Conservation (phyloP, 2,329 filamentous ascomycete genomes). For the Tolypocladium guangdongense region DNA sequence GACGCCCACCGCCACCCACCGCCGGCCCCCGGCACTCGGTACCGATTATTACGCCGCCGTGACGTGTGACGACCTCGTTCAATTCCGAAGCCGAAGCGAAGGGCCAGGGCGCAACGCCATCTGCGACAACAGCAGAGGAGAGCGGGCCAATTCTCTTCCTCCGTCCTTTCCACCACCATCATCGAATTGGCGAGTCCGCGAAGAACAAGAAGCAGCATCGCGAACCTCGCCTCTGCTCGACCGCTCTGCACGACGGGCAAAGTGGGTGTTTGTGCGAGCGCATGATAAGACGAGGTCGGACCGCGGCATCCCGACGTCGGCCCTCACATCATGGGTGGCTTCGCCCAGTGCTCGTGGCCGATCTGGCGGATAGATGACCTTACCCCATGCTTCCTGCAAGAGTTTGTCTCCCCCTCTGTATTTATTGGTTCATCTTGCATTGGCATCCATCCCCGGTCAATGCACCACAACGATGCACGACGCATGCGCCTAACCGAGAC, state of each 20-base stretch:
- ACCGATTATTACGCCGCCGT: not conserved
- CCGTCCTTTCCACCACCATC: not conserved
- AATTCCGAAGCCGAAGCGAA: not conserved
- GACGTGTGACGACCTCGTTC: slow-evolving; percentile 1
- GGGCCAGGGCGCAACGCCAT: not conserved
- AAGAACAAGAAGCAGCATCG: not conserved
- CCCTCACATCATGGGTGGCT: slow-evolving; percentile 29
- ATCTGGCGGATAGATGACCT: slow-evolving; percentile 56
- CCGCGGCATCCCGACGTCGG: slow-evolving; percentile 1
- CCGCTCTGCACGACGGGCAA: not conserved
- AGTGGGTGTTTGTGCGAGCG: not conserved
- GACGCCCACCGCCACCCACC: not conserved
- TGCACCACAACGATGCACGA: not conserved
- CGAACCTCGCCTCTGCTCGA: not conserved
- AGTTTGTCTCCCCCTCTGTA: slow-evolving; percentile 40
- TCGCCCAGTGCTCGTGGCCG: slow-evolving; percentile 45
- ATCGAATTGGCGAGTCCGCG: not conserved
- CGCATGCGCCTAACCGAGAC: not conserved
- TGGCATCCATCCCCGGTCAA: slow-evolving; percentile 1
- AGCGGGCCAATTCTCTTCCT: not conserved
- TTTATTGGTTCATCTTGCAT: not conserved
- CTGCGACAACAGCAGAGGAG: slow-evolving; percentile 3
- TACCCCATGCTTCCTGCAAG: slow-evolving; percentile 50
- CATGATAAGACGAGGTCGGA: not conserved
- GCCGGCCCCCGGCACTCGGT: not conserved